These are phyloP conservation scores for Ephemerocybe angulata DNA, from an alignment of 768 basidiomycete species.

Conservation along the genomic window DNA sequence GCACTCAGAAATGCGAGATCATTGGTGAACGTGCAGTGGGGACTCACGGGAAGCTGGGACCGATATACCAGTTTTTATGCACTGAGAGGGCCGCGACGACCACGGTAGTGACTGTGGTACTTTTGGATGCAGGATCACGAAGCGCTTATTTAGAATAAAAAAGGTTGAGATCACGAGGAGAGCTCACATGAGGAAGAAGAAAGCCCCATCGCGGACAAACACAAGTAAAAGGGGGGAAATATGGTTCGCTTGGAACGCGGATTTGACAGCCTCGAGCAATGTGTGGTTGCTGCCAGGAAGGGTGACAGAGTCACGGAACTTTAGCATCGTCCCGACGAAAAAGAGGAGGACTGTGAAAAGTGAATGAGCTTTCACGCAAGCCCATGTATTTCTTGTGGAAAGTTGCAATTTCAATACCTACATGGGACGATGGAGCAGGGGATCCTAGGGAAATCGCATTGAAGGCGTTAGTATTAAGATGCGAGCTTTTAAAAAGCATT, in stretches of 20 bases:
- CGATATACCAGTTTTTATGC: neutral
- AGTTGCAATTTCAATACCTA: neutral
- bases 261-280: neutral
- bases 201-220: neutral
- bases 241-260: neutral
- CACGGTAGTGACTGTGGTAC: neutral
- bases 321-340: neutral
- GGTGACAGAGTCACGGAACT: neutral
- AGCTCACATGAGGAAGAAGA: neutral
- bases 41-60: neutral
- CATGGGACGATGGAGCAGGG: neutral
- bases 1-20: neutral
- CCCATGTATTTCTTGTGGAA: too few species aligned
- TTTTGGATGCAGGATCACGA: neutral
- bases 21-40: neutral
- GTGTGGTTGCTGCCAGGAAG: neutral
- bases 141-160: neutral
- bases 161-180: too few species aligned
- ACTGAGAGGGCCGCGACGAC: neutral
- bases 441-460: neutral
- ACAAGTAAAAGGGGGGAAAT: neutral
- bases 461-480: neutral
- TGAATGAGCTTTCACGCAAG: neutral
- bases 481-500: neutral
- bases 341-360: neutral